Evolutionary conservation across 164 flowering plant species (phyloP).

Genomic region (grape (Vitis vinifera)): ASM3070453v1 NC_081806.1:5317501-5318000

Average conservation of each 20-base stretch:
- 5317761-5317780: constrained; percentile 88
- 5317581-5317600: constrained; percentile 5
- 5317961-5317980: neutral
- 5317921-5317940: too few relatives aligned
- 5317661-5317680: constrained; percentile 84
- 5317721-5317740: constrained; percentile 36
- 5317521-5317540: constrained; percentile 15
- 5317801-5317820: constrained; percentile 77
- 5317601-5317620: constrained; percentile 29
- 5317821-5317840: constrained; percentile 77
- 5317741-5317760: constrained; percentile 86
- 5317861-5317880: neutral
- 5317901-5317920: too few relatives aligned
- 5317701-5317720: constrained; percentile 1
- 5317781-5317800: constrained; percentile 67
- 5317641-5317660: constrained; percentile 70
- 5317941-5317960: too few relatives aligned
- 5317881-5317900: too few relatives aligned
- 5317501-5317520: constrained; percentile 16
- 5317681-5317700: constrained; percentile 77
- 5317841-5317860: constrained; percentile 73
- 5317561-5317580: constrained; percentile 4
- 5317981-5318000: constrained; percentile 90
- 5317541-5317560: constrained; percentile 3
- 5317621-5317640: constrained; percentile 42